Conservation (phyloP, 208 protist genomes). For the Leishmania gerbilli region DNA sequence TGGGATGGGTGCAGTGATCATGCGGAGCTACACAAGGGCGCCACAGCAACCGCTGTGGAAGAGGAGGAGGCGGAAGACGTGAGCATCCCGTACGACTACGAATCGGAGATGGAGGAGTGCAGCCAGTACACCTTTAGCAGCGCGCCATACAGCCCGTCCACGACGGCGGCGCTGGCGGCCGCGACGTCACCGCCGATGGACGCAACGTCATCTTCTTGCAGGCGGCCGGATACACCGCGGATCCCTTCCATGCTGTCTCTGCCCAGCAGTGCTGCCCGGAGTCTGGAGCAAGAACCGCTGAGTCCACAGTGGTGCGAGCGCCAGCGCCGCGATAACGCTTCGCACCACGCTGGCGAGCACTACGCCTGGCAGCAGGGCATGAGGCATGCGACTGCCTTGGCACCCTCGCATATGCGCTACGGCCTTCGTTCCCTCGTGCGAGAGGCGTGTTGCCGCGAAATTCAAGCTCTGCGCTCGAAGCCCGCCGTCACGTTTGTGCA, state of each 20-base stretch:
- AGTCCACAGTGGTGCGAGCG: constrained; percentile 24
- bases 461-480: constrained; percentile 31
- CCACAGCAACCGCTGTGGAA: not conserved
- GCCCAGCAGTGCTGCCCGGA: not conserved
- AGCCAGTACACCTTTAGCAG: constrained; percentile 60
- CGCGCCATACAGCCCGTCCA: constrained; percentile 35
- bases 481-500: constrained; percentile 28
- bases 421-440: constrained; percentile 38
- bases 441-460: constrained; percentile 40
- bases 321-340: constrained; percentile 21
- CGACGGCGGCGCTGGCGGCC: constrained; percentile 19
- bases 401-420: constrained; percentile 34
- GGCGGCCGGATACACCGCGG: constrained; percentile 17
- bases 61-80: constrained; percentile 8
- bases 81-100: constrained; percentile 55
- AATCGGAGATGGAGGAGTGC: constrained; percentile 62
- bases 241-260: constrained; percentile 2
- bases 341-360: constrained; percentile 25
- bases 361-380: constrained; percentile 34
- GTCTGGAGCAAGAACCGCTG: constrained; percentile 5
- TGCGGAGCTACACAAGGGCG: not conserved
- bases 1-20: not conserved
- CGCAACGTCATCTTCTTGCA: not conserved
- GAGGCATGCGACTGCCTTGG: constrained; percentile 12
- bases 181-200: constrained; percentile 7